phyloP scores from a whole-genome alignment of 257 asterid species.

The Ilex asprella region DNA sequence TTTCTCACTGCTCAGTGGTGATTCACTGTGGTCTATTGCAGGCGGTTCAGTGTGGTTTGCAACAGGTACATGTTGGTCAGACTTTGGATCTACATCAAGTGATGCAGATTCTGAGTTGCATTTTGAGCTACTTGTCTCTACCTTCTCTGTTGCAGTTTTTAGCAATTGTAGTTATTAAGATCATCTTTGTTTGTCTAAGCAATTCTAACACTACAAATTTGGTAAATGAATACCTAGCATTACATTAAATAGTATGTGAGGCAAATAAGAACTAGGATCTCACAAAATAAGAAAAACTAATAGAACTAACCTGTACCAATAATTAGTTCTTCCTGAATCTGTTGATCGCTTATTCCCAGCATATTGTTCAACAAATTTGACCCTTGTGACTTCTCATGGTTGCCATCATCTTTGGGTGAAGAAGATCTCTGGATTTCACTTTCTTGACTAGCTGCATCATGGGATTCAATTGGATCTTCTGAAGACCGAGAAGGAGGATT shows the following conservation, averaged over 20 bases:
- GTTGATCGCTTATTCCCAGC: slow-evolving; percentile 3
- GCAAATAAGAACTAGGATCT: neutral
- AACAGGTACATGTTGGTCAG: slow-evolving; percentile 12
- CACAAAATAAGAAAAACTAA: neutral
- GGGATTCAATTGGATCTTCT: slow-evolving; percentile 20
- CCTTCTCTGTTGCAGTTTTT: slow-evolving; percentile 21
- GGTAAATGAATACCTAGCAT: neutral
- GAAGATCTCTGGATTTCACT: slow-evolving; percentile 9
- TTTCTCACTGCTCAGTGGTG: slow-evolving; percentile 11
- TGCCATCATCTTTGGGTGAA: neutral
- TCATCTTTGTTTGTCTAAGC: neutral
- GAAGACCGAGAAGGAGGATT: slow-evolving; percentile 3
- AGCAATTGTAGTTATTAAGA: slow-evolving; percentile 5
- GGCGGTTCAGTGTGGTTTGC: slow-evolving; percentile 15
- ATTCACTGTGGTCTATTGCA: slow-evolving; percentile 17
- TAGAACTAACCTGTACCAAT: slow-evolving; percentile 29
- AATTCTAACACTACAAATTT: neutral
- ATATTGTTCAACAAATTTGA: slow-evolving; percentile 16
- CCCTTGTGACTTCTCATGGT: slow-evolving; percentile 10
- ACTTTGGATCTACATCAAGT: neutral
- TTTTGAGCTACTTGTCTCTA: slow-evolving; percentile 14
- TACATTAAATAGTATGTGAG: neutral
- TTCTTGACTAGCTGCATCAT: slow-evolving; percentile 12
- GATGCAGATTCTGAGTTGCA: slow-evolving; percentile 5
- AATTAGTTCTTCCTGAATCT: slow-evolving; percentile 24